phyloP scores from a whole-genome alignment of 768 basidiomycete genomes.

The Gymnopilus dilepis region DNA sequence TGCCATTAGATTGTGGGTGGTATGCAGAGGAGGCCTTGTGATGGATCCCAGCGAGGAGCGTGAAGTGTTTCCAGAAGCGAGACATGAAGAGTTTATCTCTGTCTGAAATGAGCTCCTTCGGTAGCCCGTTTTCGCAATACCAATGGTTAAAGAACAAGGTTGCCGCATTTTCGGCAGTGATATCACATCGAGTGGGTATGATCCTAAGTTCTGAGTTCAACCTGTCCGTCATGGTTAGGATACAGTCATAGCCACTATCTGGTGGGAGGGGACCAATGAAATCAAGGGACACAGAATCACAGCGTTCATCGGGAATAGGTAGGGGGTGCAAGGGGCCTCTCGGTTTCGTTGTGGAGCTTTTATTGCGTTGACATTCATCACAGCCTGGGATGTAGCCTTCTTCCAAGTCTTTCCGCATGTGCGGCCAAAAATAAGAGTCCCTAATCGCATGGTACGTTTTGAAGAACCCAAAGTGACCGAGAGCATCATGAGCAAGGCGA shows the following conservation, averaged over 20 bases:
- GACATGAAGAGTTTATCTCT: conserved; percentile 30
- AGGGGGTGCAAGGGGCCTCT: conserved; percentile 36
- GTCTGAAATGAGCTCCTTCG: conserved; percentile 34
- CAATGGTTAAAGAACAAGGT: conserved; percentile 31
- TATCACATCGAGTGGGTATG: conserved; percentile 9
- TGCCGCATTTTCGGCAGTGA: conserved; percentile 28
- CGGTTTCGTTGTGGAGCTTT: conserved; percentile 28
- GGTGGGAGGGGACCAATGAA: conserved; percentile 41
- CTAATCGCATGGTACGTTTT: conserved; percentile 33
- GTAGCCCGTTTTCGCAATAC: conserved; percentile 39
- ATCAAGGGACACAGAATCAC: conserved; percentile 33
- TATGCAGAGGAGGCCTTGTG: conserved; percentile 24
- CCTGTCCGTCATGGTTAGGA: conserved; percentile 26
- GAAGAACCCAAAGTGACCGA: conserved; percentile 39
- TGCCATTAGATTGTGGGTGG: conserved; percentile 43
- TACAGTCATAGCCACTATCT: conserved; percentile 33
- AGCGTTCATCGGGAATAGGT: conserved; percentile 27
- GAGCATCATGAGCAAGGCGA: conserved; percentile 32
- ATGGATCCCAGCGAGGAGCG: not conserved
- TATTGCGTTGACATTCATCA: conserved; percentile 41
- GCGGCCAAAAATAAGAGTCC: conserved; percentile 35
- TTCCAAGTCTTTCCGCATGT: conserved; percentile 39
- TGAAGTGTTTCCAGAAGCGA: not conserved
- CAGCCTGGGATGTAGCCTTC: conserved; percentile 37
- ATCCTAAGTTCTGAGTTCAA: conserved; percentile 11